Conservation (phyloP, 2,329 filamentous ascomycete species). For the Pyrenophora teres region DNA sequence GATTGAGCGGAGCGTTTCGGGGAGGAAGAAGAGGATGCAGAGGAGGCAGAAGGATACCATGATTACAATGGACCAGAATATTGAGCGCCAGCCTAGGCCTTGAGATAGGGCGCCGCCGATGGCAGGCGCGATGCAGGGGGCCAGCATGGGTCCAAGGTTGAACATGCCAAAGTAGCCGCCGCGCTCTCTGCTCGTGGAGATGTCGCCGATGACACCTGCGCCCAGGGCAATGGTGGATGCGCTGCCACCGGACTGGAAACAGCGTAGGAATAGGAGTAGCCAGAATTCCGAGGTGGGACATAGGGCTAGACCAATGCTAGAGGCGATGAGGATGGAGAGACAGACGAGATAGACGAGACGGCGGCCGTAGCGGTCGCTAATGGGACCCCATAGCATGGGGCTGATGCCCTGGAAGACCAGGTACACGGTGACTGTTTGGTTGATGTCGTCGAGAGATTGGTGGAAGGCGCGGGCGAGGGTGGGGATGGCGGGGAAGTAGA, state of each 20-base stretch:
- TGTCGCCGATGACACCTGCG: constrained; percentile 73
- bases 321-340: constrained; percentile 40
- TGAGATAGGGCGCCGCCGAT: constrained; percentile 44
- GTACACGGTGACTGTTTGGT: constrained; percentile 58
- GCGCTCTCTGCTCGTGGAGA: constrained; percentile 69
- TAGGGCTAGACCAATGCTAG: constrained; percentile 43
- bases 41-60: constrained; percentile 45
- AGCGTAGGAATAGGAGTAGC: constrained; percentile 41
- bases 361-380: constrained; percentile 57
- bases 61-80: constrained; percentile 49
- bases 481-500: constrained; percentile 47
- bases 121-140: constrained; percentile 37
- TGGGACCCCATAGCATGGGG: constrained; percentile 57
- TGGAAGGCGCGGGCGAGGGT: constrained; percentile 45
- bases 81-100: constrained; percentile 42
- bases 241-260: constrained; percentile 47
- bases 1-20: constrained; percentile 50
- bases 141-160: constrained; percentile 56
- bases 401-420: constrained; percentile 57
- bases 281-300: constrained; percentile 40
- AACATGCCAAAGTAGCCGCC: constrained; percentile 73
- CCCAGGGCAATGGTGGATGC: constrained; percentile 60
- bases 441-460: constrained; percentile 51
- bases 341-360: constrained; percentile 56
- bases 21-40: constrained; percentile 45